A percentile compares a stretch with the other conserved stretches of the same genome.
Evolutionary conservation across 495 filamentous ascomycete species (phyloP).

Genomic region (Aspergillus olivimuriae): DNA sequence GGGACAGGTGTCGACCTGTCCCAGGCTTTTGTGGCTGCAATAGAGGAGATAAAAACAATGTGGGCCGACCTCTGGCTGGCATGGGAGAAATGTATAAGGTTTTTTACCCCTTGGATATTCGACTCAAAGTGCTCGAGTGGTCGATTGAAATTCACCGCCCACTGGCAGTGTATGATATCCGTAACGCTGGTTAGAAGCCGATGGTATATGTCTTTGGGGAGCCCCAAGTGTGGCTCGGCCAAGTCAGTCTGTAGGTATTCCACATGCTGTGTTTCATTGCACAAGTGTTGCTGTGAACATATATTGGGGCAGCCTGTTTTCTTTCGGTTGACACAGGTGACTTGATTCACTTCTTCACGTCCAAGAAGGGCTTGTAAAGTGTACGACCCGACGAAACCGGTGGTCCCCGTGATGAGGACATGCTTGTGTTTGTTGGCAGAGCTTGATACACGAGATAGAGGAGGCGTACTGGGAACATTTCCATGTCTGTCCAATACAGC

Average conservation of each 20-base stretch:
- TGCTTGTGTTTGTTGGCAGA: constrained; percentile 7
- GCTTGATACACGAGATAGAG: constrained; percentile 9
- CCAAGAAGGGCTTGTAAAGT: constrained; percentile 38
- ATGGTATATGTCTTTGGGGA: constrained; percentile 27
- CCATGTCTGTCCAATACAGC: background rate
- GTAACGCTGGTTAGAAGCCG: constrained; percentile 35
- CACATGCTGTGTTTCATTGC: background rate
- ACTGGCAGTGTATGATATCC: constrained; percentile 52
- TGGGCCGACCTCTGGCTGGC: constrained; percentile 29
- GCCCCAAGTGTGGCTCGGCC: constrained; percentile 36
- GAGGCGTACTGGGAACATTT: background rate
- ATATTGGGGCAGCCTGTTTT: background rate
- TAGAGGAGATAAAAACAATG: constrained; percentile 48
- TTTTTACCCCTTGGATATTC: constrained; percentile 42
- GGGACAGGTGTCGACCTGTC: constrained; percentile 25
- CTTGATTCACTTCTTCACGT: constrained; percentile 23
- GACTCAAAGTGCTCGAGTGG: constrained; percentile 46
- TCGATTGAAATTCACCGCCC: constrained; percentile 55
- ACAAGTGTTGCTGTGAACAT: background rate
- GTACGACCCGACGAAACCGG: constrained; percentile 49
- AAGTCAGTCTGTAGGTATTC: constrained; percentile 36
- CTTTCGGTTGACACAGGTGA: constrained; percentile 49
- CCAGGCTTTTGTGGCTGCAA: constrained; percentile 38
- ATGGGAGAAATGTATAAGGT: constrained; percentile 41
- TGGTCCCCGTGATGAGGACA: constrained; percentile 49